Conservation (phyloP, 352 stramenopile species). For the Globisporangium spiculum region DNA sequence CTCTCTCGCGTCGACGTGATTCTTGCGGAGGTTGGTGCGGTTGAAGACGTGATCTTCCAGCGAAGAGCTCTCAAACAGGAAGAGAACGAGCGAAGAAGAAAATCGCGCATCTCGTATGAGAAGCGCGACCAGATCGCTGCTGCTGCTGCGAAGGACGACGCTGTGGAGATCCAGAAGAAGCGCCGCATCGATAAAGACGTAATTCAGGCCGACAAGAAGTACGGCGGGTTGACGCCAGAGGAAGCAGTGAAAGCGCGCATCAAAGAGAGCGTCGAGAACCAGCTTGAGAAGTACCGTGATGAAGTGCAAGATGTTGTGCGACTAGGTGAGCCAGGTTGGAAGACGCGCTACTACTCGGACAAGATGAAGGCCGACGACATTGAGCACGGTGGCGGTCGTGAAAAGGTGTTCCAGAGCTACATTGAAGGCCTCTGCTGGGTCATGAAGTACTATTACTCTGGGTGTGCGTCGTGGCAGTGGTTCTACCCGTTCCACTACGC, state of each 20-base stretch:
- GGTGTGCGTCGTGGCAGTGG: constrained; percentile 99
- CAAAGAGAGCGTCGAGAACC: constrained; percentile 70
- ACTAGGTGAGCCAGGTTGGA: constrained; percentile 96
- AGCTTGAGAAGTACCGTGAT: constrained; percentile 80
- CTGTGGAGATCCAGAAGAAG: constrained; percentile 81
- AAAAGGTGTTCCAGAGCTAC: constrained; percentile 93
- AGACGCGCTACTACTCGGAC: constrained; percentile 90
- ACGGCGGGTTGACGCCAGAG: constrained; percentile 54
- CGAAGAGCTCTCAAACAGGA: constrained; percentile 81
- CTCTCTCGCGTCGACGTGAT: constrained; percentile 95
- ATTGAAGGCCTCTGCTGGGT: constrained; percentile 99
- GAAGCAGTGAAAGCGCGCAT: constrained; percentile 81
- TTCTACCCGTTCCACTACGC: constrained; percentile 99
- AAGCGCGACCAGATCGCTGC: constrained; percentile 73
- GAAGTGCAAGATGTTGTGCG: constrained; percentile 92
- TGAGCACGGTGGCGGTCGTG: constrained; percentile 79
- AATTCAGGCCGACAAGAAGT: constrained; percentile 72
- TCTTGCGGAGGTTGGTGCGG: constrained; percentile 93
- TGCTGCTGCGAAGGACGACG: constrained; percentile 55
- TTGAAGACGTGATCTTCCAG: constrained; percentile 96
- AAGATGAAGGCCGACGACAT: constrained; percentile 88
- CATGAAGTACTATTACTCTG: constrained; percentile 99
- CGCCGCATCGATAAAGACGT: constrained; percentile 58
- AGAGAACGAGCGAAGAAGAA: constrained; percentile 67
- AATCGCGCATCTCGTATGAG: constrained; percentile 62